Conservation (phyloP, 345 rosid genomes). For the Angophora floribunda region DNA sequence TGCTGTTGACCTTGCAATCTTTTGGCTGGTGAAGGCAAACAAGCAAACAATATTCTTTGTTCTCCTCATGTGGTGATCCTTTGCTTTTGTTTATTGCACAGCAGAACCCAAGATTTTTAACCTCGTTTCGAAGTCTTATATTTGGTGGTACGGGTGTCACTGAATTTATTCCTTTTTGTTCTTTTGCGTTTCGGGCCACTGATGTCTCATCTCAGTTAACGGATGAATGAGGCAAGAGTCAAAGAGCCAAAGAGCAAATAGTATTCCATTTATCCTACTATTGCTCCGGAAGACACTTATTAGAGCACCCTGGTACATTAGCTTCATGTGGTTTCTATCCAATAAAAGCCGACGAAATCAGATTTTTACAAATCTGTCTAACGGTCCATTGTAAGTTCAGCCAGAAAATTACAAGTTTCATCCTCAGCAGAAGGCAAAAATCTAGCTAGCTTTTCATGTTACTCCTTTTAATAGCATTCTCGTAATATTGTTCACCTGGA, state of each 20-base stretch:
- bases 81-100: not conserved
- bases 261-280: not conserved
- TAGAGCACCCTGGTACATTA: not conserved
- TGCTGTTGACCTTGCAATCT: not conserved
- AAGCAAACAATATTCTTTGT: not conserved
- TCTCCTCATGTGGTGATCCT: no score
- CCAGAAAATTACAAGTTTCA: accelerated
- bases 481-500: no score
- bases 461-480: not conserved
- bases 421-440: not conserved
- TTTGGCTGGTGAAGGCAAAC: not conserved
- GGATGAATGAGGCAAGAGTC: not conserved
- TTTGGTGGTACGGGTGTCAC: not conserved
- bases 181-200: no score
- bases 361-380: not conserved
- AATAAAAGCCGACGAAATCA: not conserved
- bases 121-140: not conserved
- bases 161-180: no score
- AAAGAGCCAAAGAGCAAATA: no score
- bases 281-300: not conserved
- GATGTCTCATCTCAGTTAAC: not conserved
- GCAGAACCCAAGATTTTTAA: not conserved
- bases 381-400: not conserved
- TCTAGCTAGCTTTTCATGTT: accelerated
- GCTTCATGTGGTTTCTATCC: not conserved